phyloP scores from a whole-genome alignment of 148 eudicot genomes.

The Polygonum maritimum region DNA sequence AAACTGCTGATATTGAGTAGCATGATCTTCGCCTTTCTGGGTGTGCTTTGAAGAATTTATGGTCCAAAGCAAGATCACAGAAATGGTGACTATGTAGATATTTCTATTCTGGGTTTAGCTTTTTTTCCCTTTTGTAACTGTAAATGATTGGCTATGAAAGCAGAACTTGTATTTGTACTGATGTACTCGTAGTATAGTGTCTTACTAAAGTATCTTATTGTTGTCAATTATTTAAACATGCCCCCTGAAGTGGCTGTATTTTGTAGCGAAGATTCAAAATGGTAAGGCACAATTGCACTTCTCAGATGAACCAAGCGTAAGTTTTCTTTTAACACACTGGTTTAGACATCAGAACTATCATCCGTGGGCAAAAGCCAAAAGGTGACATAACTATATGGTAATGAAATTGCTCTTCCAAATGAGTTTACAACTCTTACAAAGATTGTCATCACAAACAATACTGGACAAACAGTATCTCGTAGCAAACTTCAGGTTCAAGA shows the following conservation, averaged over 20 bases:
- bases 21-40: background rate
- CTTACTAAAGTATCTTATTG: background rate
- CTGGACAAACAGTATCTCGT: background rate
- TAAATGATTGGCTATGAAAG: background rate
- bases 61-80: background rate
- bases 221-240: background rate
- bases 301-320: background rate
- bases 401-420: slow-evolving; percentile 1
- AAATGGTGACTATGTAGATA: slow-evolving; percentile 5
- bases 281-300: background rate
- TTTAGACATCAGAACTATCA: background rate
- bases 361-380: background rate
- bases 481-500: background rate
- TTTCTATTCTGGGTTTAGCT: background rate
- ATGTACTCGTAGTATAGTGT: background rate
- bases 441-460: background rate
- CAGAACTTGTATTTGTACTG: background rate
- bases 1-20: slow-evolving; percentile 37
- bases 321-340: background rate
- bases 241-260: background rate
- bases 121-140: background rate
- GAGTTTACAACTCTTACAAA: background rate
- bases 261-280: background rate
- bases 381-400: background rate
- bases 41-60: background rate